Percentiles rank a stretch among this genome's conserved stretches.
phyloP scores from a whole-genome alignment of 1,284 basidiomycete species.

The Sanghuangporus sanghuang region DNA sequence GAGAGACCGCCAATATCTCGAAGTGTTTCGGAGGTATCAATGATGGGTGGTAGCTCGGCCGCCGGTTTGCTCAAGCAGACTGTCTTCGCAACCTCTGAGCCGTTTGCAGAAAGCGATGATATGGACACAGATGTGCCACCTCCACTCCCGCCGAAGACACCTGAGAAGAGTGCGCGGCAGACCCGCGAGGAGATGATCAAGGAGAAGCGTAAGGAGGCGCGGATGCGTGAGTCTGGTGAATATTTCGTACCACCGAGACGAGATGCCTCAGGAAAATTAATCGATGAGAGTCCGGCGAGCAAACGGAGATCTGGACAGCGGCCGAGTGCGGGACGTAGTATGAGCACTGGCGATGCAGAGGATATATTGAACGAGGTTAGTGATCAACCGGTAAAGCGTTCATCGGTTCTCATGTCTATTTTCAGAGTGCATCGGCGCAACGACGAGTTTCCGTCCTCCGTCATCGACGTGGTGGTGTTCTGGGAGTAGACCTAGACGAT shows the following conservation, averaged over 20 bases:
- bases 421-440: constrained; percentile 14
- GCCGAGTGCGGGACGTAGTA: constrained; percentile 58
- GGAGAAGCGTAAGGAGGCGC: constrained; percentile 63
- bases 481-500: constrained; percentile 36
- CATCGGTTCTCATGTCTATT: background rate
- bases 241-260: constrained; percentile 16
- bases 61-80: background rate
- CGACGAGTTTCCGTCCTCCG: constrained; percentile 17
- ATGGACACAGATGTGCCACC: constrained; percentile 29
- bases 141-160: constrained; percentile 45
- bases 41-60: background rate
- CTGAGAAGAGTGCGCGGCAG: constrained; percentile 48
- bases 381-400: background rate
- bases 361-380: constrained; percentile 26
- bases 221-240: constrained; percentile 47
- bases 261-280: constrained; percentile 12
- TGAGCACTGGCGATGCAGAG: constrained; percentile 68
- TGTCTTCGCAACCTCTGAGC: constrained; percentile 22
- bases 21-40: constrained; percentile 29
- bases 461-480: constrained; percentile 27
- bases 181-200: constrained; percentile 65
- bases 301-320: constrained; percentile 37
- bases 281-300: constrained; percentile 15
- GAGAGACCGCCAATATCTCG: constrained; percentile 18
- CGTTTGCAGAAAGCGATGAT: constrained; percentile 15